These are phyloP conservation scores for Lactarius vividus DNA, from an alignment of 768 basidiomycete species.

Conservation along the genomic window DNA sequence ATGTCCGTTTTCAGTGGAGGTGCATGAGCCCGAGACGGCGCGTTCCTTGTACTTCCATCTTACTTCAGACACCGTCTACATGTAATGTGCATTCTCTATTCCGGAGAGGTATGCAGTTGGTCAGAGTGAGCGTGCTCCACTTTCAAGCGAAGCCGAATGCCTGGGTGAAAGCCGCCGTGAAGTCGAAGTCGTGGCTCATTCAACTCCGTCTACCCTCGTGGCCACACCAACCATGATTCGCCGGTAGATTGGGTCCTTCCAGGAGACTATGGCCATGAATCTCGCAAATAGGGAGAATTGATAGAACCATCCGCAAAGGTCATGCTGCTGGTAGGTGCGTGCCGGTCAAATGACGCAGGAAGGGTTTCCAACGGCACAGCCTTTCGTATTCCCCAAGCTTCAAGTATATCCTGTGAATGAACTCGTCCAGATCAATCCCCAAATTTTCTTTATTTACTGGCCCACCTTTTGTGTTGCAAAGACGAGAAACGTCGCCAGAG, in stretches of 20 bases:
- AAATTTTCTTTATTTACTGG: background rate
- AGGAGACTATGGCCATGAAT: background rate
- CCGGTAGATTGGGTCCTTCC: background rate
- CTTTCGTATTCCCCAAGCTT: slow-evolving; percentile 29
- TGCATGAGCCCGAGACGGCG: slow-evolving; percentile 44
- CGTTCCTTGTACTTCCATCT: slow-evolving; percentile 21
- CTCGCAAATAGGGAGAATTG: background rate
- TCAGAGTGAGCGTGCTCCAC: background rate
- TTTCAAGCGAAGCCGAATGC: background rate
- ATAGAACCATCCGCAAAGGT: background rate
- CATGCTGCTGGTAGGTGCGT: no score
- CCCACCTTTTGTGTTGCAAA: slow-evolving; percentile 51
- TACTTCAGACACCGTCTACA: slow-evolving; percentile 13
- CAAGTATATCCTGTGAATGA: slow-evolving; percentile 39
- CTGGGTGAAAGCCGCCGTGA: background rate
- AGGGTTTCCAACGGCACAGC: background rate
- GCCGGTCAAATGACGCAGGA: background rate
- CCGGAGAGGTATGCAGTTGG: background rate
- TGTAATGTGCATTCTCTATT: background rate
- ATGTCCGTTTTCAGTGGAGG: slow-evolving; percentile 56
- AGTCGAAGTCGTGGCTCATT: background rate
- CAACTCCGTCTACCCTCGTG: background rate
- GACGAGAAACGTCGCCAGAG: slow-evolving; percentile 45
- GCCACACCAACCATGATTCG: background rate
- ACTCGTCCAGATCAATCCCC: background rate